These are phyloP conservation scores for Cucurbita ficifolia DNA, from an alignment of 306 rosid species.

Conservation along the genomic window DNA sequence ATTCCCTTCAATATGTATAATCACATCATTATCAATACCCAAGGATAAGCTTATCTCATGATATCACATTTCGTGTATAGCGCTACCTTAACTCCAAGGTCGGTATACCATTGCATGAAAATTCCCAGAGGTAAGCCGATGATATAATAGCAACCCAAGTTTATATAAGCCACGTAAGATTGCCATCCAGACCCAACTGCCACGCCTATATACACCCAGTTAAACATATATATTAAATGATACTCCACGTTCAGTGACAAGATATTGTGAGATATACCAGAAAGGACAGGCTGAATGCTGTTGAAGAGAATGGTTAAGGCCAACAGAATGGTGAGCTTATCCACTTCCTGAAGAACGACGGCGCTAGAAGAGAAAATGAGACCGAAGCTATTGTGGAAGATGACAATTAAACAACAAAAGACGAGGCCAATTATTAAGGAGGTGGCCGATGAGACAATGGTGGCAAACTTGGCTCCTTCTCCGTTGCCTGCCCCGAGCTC, in stretches of 20 bases:
- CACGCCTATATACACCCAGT: neutral
- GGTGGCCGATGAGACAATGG: neutral
- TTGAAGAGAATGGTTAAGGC: neutral
- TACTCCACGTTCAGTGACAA: too few species aligned
- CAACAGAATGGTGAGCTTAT: neutral
- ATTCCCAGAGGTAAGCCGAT: neutral
- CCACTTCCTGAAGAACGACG: neutral
- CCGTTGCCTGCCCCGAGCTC: neutral
- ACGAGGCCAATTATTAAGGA: neutral
- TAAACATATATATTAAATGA: too few species aligned
- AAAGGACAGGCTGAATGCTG: neutral
- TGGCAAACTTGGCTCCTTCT: neutral
- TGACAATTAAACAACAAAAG: neutral
- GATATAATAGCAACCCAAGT: neutral
- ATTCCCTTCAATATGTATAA: neutral
- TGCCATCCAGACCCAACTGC: neutral
- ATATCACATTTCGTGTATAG: too few species aligned
- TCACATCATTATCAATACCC: too few species aligned
- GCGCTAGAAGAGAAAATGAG: neutral
- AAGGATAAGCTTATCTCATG: too few species aligned
- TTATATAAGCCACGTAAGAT: neutral
- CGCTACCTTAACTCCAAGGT: neutral
- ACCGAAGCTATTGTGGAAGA: neutral
- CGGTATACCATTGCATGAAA: neutral
- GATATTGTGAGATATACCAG: neutral